Conservation (phyloP, 305 asterid genomes). For the Fraxinus dipetala region DNA sequence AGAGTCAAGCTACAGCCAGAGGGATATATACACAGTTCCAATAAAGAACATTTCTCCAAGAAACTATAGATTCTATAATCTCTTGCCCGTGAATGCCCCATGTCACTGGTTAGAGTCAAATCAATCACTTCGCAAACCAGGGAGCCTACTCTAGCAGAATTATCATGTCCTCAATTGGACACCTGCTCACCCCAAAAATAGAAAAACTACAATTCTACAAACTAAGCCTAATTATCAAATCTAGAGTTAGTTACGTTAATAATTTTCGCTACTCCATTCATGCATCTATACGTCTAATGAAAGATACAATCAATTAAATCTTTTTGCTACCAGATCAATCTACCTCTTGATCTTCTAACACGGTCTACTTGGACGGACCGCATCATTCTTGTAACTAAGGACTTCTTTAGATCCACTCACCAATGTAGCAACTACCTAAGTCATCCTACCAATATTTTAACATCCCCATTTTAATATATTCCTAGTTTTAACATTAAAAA, state of each 20-base stretch:
- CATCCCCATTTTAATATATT: not conserved
- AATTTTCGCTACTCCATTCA: too few species aligned
- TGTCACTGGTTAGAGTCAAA: not conserved
- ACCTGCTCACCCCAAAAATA: not conserved
- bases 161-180: not conserved
- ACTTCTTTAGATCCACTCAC: not conserved
- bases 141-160: not conserved
- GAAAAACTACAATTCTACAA: not conserved
- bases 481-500: not conserved
- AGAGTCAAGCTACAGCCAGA: not conserved
- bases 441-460: not conserved
- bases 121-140: not conserved
- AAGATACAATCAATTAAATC: not conserved
- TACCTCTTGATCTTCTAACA: not conserved
- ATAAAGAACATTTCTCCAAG: not conserved
- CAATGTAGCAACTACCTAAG: not conserved
- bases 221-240: not conserved
- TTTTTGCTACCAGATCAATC: too few species aligned
- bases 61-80: not conserved
- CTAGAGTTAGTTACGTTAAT: not conserved
- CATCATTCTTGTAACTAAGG: not conserved
- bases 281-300: not conserved
- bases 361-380: not conserved
- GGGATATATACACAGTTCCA: not conserved
- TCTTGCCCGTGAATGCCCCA: not conserved